Evolutionary conservation across 345 rosid genomes (phyloP).

Genomic region (Geranium rotundifolium): DNA sequence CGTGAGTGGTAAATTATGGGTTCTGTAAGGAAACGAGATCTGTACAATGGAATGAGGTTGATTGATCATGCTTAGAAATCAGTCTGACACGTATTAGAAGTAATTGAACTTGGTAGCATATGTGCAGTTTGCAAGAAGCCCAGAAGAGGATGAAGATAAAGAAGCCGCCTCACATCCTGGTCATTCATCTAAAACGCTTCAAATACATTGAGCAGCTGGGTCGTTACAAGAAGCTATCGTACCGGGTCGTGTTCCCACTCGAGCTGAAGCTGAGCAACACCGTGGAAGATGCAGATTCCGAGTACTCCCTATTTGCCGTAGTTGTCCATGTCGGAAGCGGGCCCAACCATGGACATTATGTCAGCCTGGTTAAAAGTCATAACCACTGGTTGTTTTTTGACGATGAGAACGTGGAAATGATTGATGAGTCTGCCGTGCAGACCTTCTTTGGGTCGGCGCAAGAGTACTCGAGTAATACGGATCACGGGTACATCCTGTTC

Average conservation of each 20-base stretch:
- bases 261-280: conserved; percentile 96
- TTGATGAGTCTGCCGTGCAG: conserved; percentile 94
- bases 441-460: conserved; percentile 97
- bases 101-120: not conserved
- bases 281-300: conserved; percentile 75
- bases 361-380: conserved; percentile 97
- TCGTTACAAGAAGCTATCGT: conserved; percentile 88
- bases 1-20: not conserved
- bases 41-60: not conserved
- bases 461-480: conserved; percentile 92
- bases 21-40: too few species aligned
- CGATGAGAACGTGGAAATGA: conserved; percentile 95
- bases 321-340: conserved; percentile 99
- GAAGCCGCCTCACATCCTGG: conserved; percentile 87
- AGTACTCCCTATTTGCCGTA: conserved; percentile 90
- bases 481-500: conserved; percentile 96
- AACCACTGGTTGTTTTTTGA: conserved; percentile 97
- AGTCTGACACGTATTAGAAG: not conserved
- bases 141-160: conserved; percentile 99
- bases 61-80: not conserved
- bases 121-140: conserved; percentile 95
- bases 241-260: conserved; percentile 84
- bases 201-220: conserved; percentile 95
- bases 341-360: conserved; percentile 94
- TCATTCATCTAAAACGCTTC: conserved; percentile 89